Evolutionary conservation across 129 eudicot species (phyloP), one percentile per base, ranked within the genome.

Genomic region (Daucus carota): DNA sequence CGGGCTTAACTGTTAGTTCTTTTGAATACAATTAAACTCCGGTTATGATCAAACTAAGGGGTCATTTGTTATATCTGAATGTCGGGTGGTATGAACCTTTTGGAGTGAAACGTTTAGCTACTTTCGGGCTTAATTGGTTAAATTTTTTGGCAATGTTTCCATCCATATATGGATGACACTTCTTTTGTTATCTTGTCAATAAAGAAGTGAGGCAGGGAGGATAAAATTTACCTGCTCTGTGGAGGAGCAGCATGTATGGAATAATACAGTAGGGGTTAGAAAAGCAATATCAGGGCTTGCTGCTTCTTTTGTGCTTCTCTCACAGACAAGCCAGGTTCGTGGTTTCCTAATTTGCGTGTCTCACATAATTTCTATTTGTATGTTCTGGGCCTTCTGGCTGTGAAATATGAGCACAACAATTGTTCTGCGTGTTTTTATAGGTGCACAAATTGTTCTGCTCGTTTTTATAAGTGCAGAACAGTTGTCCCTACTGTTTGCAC

Each of bases 251-350:
- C 65, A 80, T 28, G 46, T 60, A 40, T 79, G 87, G 67, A 69
- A 72, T 46, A 90, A 75, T 40, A 40, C 43, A 54, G 68, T 80
- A 76, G 84, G 82, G 78, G 73, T 84, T 74, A 80, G 78, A 84
- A 90, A 80, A 76, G 78, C 86, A 40, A 70, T 87, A 36, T 75
- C 98, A 40, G 98, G 91, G 68, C 82, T 93, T 78, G 92, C 96
- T 41, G 90, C 93, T 78, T 87, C 96, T 29, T 74, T 90, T 60
- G 22, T 90, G 36, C 84, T 89, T 78, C 78, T 93, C 44, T 86
- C 96, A 63, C 89, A 85, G 44, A 76, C 87, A 47, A 81, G 78
- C 70, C 85, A 84, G 97, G 98, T 93, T 75, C 77, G 87, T 84
- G 68, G 46, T 57, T 68, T 74, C 48, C 41, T 36, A n/a, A n/a